Conservation (phyloP, 495 filamentous ascomycete species). For the Talaromyces ruber region DNA sequence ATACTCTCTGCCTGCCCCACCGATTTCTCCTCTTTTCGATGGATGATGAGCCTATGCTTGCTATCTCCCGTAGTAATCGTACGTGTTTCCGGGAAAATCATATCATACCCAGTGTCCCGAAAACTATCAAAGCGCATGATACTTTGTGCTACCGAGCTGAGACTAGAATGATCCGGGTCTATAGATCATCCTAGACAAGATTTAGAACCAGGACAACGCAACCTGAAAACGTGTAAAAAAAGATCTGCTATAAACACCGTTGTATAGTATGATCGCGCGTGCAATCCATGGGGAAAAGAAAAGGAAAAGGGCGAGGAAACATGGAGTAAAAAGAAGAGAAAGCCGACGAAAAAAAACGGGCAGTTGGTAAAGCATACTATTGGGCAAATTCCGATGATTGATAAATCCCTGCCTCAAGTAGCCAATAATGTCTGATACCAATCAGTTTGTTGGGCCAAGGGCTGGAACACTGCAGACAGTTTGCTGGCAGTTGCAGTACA, state of each 20-base stretch:
- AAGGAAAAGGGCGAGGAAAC: neutral
- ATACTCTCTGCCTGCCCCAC: neutral
- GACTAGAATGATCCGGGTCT: neutral
- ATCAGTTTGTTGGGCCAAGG: neutral
- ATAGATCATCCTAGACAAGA: neutral
- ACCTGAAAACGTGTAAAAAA: neutral
- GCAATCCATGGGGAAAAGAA: neutral
- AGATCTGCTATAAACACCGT: neutral
- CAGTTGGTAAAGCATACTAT: neutral
- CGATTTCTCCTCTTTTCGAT: neutral
- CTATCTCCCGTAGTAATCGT: neutral
- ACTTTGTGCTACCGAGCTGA: neutral
- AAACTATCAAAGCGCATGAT: neutral
- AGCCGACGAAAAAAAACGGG: neutral
- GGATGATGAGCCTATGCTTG: neutral
- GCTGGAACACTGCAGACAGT: neutral
- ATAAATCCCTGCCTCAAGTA: neutral
- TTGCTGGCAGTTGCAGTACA: neutral
- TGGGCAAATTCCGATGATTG: neutral
- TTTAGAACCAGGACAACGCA: neutral
- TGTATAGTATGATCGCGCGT: neutral
- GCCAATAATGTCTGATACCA: neutral
- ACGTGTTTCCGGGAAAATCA: neutral
- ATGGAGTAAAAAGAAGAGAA: neutral
- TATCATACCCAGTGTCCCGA: neutral